Conservation (phyloP, 352 stramenopile genomes). For the Phytophthora sp. region DNA sequence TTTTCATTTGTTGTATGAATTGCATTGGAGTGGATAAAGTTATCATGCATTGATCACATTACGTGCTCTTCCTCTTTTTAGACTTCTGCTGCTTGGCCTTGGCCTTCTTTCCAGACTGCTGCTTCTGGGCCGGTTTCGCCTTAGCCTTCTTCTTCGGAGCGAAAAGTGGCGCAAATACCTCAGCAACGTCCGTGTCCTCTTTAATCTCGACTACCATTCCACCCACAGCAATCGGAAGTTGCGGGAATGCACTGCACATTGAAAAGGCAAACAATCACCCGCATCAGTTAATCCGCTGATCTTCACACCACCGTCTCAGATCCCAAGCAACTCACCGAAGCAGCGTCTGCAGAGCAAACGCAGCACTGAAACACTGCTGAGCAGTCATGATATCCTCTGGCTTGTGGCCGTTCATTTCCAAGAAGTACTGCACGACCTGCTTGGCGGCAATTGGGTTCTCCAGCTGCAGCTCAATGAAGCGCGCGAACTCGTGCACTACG, state of each 20-base stretch:
- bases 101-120: constrained; percentile 23
- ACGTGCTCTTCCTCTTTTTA: constrained; percentile 57
- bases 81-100: constrained; percentile 47
- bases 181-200: constrained; percentile 42
- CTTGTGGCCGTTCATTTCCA: constrained; percentile 63
- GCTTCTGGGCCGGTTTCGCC: constrained; percentile 22
- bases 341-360: constrained; percentile 81
- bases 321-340: constrained; percentile 58
- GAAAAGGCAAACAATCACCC: constrained; percentile 1
- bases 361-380: constrained; percentile 80
- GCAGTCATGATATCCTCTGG: constrained; percentile 39
- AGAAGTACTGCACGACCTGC: constrained; percentile 58
- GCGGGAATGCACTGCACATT: constrained; percentile 70
- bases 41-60: constrained; percentile 18
- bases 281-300: constrained; percentile 1
- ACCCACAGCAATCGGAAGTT: constrained; percentile 52
- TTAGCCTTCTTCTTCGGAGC: constrained; percentile 29
- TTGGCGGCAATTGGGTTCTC: constrained; percentile 46
- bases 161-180: constrained; percentile 61
- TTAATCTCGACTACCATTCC: constrained; percentile 53
- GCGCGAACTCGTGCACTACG: constrained; percentile 72
- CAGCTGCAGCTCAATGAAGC: constrained; percentile 79
- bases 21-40: constrained; percentile 29
- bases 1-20: constrained; percentile 19
- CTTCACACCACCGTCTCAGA: no score